Conservation (phyloP, 1,284 basidiomycete genomes). For the Tilletiopsis washingtonensis region DNA sequence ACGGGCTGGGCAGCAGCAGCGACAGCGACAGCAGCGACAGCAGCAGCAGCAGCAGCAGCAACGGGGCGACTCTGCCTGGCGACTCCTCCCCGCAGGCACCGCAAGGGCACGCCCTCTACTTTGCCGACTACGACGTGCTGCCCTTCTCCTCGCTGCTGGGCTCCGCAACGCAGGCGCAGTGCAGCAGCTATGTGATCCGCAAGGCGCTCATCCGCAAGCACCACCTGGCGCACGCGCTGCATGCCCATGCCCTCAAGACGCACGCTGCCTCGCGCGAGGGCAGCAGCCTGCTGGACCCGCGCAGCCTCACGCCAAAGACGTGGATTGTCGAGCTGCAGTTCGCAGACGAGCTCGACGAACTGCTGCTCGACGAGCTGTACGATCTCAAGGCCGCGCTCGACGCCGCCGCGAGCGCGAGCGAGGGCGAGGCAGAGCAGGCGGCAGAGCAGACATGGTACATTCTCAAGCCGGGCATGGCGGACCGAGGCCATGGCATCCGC, state of each 20-base stretch:
- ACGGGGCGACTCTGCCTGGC: too few species aligned
- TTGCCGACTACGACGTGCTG: conserved; percentile 42
- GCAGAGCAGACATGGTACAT: conserved; percentile 51
- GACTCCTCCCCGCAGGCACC: too few species aligned
- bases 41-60: conserved; percentile 3
- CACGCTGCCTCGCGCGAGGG: too few species aligned
- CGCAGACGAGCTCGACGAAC: conserved; percentile 89
- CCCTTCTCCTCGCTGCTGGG: conserved; percentile 31
- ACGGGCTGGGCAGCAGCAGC: conserved; percentile 1
- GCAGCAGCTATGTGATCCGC: conserved; percentile 80
- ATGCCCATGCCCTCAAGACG: conserved; percentile 36
- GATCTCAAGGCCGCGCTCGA: conserved; percentile 64
- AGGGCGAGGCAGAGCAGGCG: conserved; percentile 25
- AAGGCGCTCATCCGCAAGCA: conserved; percentile 94
- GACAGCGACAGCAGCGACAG: neutral
- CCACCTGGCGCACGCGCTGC: conserved; percentile 71
- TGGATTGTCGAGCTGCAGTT: conserved; percentile 84
- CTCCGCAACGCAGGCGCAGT: conserved; percentile 48
- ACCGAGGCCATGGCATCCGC: conserved; percentile 88
- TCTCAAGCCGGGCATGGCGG: conserved; percentile 95
- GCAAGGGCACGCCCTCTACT: conserved; percentile 19
- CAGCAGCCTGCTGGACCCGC: neutral
- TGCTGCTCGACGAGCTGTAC: conserved; percentile 87
- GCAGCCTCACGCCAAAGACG: conserved; percentile 59
- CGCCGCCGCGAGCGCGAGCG: too few species aligned